Evolutionary conservation across 1,284 basidiomycete species (phyloP).

Genomic region (Ceratobasidium sp.): DNA sequence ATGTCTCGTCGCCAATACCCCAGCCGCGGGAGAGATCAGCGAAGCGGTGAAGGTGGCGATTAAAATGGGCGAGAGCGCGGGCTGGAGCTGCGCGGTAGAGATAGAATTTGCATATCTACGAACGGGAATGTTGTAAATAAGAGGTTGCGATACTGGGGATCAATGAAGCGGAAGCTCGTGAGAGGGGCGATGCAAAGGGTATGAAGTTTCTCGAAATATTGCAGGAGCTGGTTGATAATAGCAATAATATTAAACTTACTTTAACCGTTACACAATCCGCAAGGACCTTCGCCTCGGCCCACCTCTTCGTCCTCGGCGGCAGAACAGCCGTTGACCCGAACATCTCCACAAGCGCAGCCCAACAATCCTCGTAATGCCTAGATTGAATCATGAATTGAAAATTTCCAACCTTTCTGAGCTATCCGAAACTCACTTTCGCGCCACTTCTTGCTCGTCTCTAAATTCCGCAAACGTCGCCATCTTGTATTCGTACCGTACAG

Average conservation of each 20-base stretch:
- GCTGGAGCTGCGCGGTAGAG: conserved; percentile 88
- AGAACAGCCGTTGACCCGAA: conserved; percentile 88
- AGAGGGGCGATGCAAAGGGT: too few relatives aligned
- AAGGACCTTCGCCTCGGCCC: conserved; percentile 98
- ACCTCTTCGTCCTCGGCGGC: conserved; percentile 93
- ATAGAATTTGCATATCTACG: conserved; percentile 86
- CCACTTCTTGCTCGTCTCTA: conserved; percentile 88
- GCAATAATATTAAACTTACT: conserved; percentile 60
- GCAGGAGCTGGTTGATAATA: too few relatives aligned
- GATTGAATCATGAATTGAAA: neutral
- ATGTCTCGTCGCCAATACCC: conserved; percentile 98
- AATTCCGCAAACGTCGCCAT: conserved; percentile 97
- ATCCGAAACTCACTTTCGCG: conserved; percentile 72
- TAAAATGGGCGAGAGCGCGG: conserved; percentile 83
- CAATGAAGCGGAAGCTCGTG: too few relatives aligned
- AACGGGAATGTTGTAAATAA: conserved; percentile 23
- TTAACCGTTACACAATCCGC: conserved; percentile 92
- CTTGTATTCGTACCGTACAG: conserved; percentile 96
- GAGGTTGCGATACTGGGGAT: conserved; percentile 1
- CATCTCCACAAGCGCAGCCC: conserved; percentile 84
- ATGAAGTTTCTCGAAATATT: too few relatives aligned
- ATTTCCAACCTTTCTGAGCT: neutral
- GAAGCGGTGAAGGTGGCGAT: conserved; percentile 86
- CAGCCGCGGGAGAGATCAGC: conserved; percentile 90
- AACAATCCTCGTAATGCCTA: conserved; percentile 94